Evolutionary conservation across 2,329 filamentous ascomycete genomes (phyloP).

Genomic region (Botryotinia convoluta): DNA sequence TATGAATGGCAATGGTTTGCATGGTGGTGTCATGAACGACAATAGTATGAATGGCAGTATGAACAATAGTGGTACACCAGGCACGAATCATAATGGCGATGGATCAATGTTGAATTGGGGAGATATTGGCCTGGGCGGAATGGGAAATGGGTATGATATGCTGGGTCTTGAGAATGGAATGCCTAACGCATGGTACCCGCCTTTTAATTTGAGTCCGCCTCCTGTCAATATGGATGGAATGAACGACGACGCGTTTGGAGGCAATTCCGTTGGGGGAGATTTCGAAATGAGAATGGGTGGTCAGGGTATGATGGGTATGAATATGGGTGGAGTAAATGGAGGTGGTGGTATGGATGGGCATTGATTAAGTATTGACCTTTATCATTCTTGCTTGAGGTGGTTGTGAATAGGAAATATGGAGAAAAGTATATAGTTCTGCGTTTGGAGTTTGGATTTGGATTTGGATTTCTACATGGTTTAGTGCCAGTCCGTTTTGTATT

Average conservation of each 20-base stretch:
- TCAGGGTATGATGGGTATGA: not conserved
- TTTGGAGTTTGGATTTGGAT: not conserved
- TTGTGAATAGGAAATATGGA: not conserved
- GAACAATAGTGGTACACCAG: slow-evolving; percentile 19
- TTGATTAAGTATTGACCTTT: not conserved
- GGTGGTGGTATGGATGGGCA: not conserved
- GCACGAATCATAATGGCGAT: not conserved
- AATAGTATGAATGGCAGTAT: slow-evolving; percentile 19
- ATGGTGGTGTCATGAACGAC: slow-evolving; percentile 26
- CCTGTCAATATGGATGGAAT: slow-evolving; percentile 43
- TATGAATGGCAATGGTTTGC: slow-evolving; percentile 29
- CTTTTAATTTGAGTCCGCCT: slow-evolving; percentile 84
- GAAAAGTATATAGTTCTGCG: not conserved
- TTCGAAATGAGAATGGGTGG: slow-evolving; percentile 2
- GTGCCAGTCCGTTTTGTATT: not conserved
- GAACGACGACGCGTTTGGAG: slow-evolving; percentile 39
- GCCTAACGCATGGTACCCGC: slow-evolving; percentile 82
- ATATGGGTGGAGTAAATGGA: not conserved
- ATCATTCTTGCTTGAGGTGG: not conserved
- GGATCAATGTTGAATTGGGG: slow-evolving; percentile 21
- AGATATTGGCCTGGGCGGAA: slow-evolving; percentile 12
- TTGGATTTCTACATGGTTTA: not conserved
- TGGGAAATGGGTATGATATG: slow-evolving; percentile 9
- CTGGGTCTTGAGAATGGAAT: not conserved
- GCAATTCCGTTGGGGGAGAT: not conserved